phyloP scores from a whole-genome alignment of 805 yeast species.

The Saturnispora kantuleensis region DNA sequence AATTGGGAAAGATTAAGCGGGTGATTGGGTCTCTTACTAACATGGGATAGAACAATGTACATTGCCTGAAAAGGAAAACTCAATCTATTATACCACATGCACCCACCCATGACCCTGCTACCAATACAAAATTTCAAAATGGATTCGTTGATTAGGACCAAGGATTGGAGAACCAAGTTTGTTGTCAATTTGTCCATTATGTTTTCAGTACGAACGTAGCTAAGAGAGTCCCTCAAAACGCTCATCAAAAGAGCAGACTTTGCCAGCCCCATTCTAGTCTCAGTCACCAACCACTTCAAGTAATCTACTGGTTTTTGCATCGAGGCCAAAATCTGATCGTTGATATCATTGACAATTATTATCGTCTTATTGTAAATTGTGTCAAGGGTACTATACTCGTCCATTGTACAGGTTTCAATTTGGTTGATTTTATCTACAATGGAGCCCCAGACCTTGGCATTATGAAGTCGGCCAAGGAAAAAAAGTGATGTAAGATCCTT shows the following conservation, averaged over 20 bases:
- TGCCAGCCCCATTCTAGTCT: constrained; percentile 15
- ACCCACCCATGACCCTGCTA: constrained; percentile 3
- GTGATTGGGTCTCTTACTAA: constrained; percentile 11
- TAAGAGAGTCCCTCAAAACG: constrained; percentile 11
- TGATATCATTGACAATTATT: constrained; percentile 9
- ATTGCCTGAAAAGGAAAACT: constrained; percentile 20
- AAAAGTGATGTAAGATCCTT: constrained; percentile 11
- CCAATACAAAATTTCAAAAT: constrained; percentile 15
- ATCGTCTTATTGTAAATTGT: constrained; percentile 7
- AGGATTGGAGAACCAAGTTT: constrained; percentile 15
- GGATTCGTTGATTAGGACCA: constrained; percentile 19
- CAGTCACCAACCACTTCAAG: constrained; percentile 14
- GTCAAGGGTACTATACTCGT: constrained; percentile 8
- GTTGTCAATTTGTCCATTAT: constrained; percentile 8
- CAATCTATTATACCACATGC: constrained; percentile 17
- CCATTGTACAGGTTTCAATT: constrained; percentile 8
- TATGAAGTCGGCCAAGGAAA: constrained; percentile 14
- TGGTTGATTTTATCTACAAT: constrained; percentile 15
- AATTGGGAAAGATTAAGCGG: constrained; percentile 11
- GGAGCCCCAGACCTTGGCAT: constrained; percentile 13
- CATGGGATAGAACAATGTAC: constrained; percentile 16
- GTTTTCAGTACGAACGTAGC: not conserved
- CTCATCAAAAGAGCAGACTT: constrained; percentile 16
- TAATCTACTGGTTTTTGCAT: constrained; percentile 3
- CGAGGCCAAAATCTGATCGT: constrained; percentile 4